A percentile compares a stretch with the other conserved stretches of the same genome.
These are phyloP conservation scores for Scytalidium sp. DNA, from an alignment of 2,329 filamentous ascomycete genomes.

Conservation along the genomic window DNA sequence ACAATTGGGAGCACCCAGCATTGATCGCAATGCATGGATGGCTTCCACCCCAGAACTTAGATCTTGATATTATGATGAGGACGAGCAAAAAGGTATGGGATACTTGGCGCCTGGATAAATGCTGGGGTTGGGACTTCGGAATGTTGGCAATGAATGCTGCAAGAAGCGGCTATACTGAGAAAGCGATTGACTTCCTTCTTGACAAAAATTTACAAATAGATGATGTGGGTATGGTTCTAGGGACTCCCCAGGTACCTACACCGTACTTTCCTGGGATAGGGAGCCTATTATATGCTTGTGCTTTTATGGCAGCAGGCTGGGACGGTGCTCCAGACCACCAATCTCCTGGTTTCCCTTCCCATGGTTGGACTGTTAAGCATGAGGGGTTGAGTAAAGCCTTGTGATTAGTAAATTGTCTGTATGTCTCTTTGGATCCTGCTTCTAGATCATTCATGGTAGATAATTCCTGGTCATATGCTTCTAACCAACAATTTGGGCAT, in stretches of 20 bases:
- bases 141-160: conserved; percentile 44
- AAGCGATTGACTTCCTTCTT: conserved; percentile 40
- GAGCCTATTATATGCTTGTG: conserved; percentile 47
- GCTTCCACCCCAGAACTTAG: conserved; percentile 36
- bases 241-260: conserved; percentile 49
- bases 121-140: conserved; percentile 44
- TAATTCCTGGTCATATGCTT: too few relatives aligned
- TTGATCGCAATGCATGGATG: conserved; percentile 43
- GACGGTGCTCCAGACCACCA: conserved; percentile 43
- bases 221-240: conserved; percentile 52
- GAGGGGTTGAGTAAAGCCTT: conserved; percentile 40
- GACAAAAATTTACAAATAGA: conserved; percentile 51
- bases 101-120: conserved; percentile 38
- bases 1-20: conserved; percentile 40
- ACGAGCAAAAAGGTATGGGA: conserved; percentile 38
- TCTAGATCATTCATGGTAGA: too few relatives aligned
- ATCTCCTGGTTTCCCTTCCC: conserved; percentile 46
- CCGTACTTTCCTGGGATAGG: conserved; percentile 54
- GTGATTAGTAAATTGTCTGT: too few relatives aligned
- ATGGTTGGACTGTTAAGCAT: conserved; percentile 43
- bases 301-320: conserved; percentile 57
- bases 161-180: conserved; percentile 37
- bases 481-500: too few relatives aligned
- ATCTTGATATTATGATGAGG: conserved; percentile 29
- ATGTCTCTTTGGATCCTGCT: too few relatives aligned